Base-by-base conservation (phyloP, 805 yeast genomes). In the Sugiyamaella americana region DNA sequence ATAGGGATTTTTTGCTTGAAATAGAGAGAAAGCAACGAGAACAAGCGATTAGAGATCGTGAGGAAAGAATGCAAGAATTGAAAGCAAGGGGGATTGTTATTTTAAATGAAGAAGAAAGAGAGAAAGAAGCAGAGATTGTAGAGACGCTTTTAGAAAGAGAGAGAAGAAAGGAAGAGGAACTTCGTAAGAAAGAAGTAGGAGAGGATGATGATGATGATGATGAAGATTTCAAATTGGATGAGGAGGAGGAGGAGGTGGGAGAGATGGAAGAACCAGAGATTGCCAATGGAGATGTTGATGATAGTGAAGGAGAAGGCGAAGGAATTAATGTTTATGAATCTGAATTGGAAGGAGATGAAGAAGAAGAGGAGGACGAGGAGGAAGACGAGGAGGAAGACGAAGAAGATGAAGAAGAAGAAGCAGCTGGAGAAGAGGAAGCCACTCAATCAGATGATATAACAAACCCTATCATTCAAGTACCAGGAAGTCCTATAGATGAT, bases 121-220 rank as follows among this genome's bases (percentile, higher is more conserved):
- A 34, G 13, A 46, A 49, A 24, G 57, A 56, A 19, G 40, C 40
- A 5, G 58, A 54, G 30, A 39, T 49, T 21, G 54, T 54, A 11
- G 59, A 56, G 37, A 20, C 47, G 10, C 40, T 54, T 8, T 37
- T 52, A 17, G 57, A 53, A 36, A 44, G 54, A 6, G 59, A 55
- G 32, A 32, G 52, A 29, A 42, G 48, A n/a, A 38, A 36, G 23
- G 58, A 54, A 11, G 59, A 56, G 16, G 53, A 50, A 24, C 26
- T 54, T 8, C 38, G 51, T 6, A 41, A 40, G 32, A 29, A 41
- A 20, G 59, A 55, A 40, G 34, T 26, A 19, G 46, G 30, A n/a
- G 49, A 53, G 24, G 49, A 40, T 3, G 50, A 38, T 22, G 26
- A 17, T 16, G 24, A 42, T 23, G 37, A 20, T 13, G 46, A 35